Evolutionary conservation across 768 basidiomycete species (phyloP).

Genomic region (Phylloporus sp.): DNA sequence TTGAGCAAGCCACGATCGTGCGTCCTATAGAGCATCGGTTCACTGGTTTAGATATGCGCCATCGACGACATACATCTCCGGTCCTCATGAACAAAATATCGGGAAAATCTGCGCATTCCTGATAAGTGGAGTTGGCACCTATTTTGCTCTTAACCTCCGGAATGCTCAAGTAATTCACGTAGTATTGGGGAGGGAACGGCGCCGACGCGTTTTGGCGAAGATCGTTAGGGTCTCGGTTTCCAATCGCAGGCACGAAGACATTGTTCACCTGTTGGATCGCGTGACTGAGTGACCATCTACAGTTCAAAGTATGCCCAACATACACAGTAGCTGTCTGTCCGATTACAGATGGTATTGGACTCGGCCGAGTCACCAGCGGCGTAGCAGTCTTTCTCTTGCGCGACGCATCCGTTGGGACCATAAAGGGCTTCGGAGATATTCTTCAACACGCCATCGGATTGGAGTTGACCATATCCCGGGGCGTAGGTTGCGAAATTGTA

Average conservation of each 20-base stretch:
- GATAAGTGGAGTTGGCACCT: constrained; percentile 49
- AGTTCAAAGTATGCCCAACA: constrained; percentile 16
- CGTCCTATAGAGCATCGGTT: constrained; percentile 23
- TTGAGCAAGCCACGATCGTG: constrained; percentile 36
- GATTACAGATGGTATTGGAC: constrained; percentile 48
- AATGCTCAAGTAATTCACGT: constrained; percentile 43
- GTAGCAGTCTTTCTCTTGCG: constrained; percentile 53
- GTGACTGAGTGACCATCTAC: background rate
- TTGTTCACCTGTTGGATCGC: constrained; percentile 36
- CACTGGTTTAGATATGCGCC: background rate
- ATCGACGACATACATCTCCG: constrained; percentile 47
- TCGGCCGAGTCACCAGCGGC: constrained; percentile 44
- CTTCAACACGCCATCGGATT: constrained; percentile 41
- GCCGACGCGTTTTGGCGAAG: constrained; percentile 53
- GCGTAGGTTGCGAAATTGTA: constrained; percentile 58
- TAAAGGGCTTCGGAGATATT: constrained; percentile 48
- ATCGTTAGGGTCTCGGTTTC: constrained; percentile 52
- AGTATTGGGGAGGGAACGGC: constrained; percentile 56
- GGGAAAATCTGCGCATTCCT: constrained; percentile 46
- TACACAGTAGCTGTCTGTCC: constrained; percentile 57
- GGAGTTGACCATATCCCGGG: constrained; percentile 65
- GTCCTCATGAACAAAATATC: constrained; percentile 45
- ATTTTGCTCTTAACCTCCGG: constrained; percentile 40
- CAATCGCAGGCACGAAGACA: constrained; percentile 49
- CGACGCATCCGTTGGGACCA: constrained; percentile 47